Base-by-base conservation (phyloP, 2,329 filamentous ascomycete genomes). In the Alternaria brassicae region DNA sequence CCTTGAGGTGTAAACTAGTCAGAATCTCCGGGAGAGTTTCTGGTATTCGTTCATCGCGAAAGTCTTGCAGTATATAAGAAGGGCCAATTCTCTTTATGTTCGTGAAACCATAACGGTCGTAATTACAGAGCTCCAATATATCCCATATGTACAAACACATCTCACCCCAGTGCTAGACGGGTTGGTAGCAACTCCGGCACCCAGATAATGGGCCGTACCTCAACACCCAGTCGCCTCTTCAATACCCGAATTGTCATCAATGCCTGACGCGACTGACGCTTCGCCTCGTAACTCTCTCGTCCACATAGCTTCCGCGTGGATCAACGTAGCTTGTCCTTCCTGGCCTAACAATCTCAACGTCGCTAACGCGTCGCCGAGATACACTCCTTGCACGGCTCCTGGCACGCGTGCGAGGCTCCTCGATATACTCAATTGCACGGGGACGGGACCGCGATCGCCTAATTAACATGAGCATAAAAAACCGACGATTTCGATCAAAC, bases 191-290 rank as follows among this genome's bases (percentile, higher is more conserved):
- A 3, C 40, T 28, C n/a, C 23, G 23, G 27, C 23, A 27, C 4
- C 5, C n/a, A 15, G 6, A 25, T 44, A 15, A 28, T 27, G 3
- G 17, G 19, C 10, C 40, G 25, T 36, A 48, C 28, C 19, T 41
- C n/a, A 13, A 17, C 28, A 13, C 23, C 21, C 27, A 6, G 13
- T 23, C 23, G 8, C 6, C 12, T 10, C 1, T 28, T 6, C 25
- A n/a, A 40, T 12, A 15, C 9, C 19, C 5, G 4, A 19, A 21
- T 12, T 23, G n/a, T 8, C 5, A 23, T 58, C 17, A 61, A 41
- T 57, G 51, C 66, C 72, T 60, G 25, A 72, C 68, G 34, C 73
- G 56, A 49, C 69, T 71, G 37, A 76, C 71, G 58, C 73, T 74
- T 60, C 71, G 69, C 61, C 70, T 66, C 28, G 60, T 57, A 50